phyloP scores from a whole-genome alignment of 164 flowering plant species.

The Stephania yunnanensis region DNA sequence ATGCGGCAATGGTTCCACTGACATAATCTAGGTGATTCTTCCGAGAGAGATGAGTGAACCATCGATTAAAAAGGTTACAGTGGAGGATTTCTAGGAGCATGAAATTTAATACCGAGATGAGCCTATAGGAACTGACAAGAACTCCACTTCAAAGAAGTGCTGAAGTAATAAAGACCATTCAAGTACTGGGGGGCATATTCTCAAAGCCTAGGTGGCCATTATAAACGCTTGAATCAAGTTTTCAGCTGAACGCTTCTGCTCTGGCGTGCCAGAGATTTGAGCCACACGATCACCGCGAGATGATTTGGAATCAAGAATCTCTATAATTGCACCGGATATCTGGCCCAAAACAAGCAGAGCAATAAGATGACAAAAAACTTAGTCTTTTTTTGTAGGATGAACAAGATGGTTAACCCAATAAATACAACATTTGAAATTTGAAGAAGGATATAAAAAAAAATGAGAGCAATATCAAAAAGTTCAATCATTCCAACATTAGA shows the following conservation, averaged over 20 bases:
- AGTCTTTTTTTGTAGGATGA: neutral
- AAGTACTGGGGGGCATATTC: slow-evolving; percentile 5
- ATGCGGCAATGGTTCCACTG: neutral
- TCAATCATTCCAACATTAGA: neutral
- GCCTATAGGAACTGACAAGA: slow-evolving; percentile 13
- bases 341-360: slow-evolving; percentile 28
- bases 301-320: slow-evolving; percentile 73
- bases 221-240: slow-evolving; percentile 92
- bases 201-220: slow-evolving; percentile 51
- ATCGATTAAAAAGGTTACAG: neutral
- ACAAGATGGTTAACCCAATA: neutral
- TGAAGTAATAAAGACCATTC: slow-evolving; percentile 23
- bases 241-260: slow-evolving; percentile 85
- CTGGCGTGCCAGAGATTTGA: slow-evolving; percentile 78
- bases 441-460: neutral
- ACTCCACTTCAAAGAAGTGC: slow-evolving; percentile 12
- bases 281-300: slow-evolving; percentile 81
- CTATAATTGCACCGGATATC: slow-evolving; percentile 89
- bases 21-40: neutral
- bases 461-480: neutral
- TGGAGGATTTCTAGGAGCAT: neutral
- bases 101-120: neutral
- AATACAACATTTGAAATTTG: neutral
- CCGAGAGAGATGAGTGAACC: neutral
- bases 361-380: neutral